A percentile compares a stretch with the other conserved stretches of the same genome.
Evolutionary conservation across 768 basidiomycete genomes (phyloP).

Genomic region (Leccinum fibrillosum): DNA sequence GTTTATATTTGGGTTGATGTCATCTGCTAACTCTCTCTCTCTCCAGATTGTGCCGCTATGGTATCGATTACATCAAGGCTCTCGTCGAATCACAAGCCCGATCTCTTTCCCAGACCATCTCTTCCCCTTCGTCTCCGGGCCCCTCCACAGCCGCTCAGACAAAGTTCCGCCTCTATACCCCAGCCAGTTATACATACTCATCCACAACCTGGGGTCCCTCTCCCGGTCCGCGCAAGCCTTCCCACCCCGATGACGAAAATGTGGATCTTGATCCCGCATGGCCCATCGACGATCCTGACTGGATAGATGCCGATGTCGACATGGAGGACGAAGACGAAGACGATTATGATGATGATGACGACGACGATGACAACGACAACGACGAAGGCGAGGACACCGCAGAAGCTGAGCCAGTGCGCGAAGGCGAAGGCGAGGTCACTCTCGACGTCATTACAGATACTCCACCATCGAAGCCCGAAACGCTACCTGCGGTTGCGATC

Average conservation of each 20-base stretch:
- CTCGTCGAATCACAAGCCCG: constrained; percentile 29
- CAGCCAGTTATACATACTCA: constrained; percentile 32
- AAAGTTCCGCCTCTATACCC: constrained; percentile 30
- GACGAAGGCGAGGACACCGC: constrained; percentile 29
- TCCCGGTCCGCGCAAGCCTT: constrained; percentile 11
- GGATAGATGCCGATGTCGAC: constrained; percentile 26
- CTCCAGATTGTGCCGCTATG: constrained; percentile 30
- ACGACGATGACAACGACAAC: not conserved
- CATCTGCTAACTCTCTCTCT: constrained; percentile 7
- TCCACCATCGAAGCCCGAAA: not conserved
- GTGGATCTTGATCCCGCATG: constrained; percentile 18
- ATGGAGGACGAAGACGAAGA: constrained; percentile 33
- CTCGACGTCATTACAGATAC: constrained; percentile 10
- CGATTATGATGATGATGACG: constrained; percentile 28
- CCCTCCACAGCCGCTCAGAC: constrained; percentile 12
- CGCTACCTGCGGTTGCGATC: constrained; percentile 1
- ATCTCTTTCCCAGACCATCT: constrained; percentile 1
- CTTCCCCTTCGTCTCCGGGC: not conserved
- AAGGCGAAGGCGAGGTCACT: constrained; percentile 15
- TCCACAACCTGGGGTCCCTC: constrained; percentile 18
- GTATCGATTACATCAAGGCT: constrained; percentile 32
- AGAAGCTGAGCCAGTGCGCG: constrained; percentile 8
- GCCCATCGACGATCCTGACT: constrained; percentile 24
- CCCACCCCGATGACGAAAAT: constrained; percentile 13
- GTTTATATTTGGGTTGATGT: constrained; percentile 3